Percentiles rank a stretch among this genome's conserved stretches.
Conservation (phyloP, 768 basidiomycete species). For the Psilocybe subaeruginosa region DNA sequence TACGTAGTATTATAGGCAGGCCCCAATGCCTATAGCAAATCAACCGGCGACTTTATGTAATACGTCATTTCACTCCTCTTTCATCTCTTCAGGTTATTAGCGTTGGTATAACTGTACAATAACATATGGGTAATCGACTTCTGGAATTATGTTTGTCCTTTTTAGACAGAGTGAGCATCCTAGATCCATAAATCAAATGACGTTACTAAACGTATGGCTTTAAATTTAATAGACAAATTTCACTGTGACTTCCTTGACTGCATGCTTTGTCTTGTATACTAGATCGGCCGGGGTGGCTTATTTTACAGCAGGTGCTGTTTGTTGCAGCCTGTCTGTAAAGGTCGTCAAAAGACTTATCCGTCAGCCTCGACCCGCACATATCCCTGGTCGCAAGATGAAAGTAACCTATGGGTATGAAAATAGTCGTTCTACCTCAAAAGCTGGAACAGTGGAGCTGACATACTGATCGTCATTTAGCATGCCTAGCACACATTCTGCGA, state of each 20-base stretch:
- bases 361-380: constrained; percentile 60
- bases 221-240: constrained; percentile 52
- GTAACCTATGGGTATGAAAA: constrained; percentile 63
- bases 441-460: neutral
- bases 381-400: constrained; percentile 43
- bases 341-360: constrained; percentile 59
- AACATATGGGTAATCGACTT: neutral
- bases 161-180: constrained; percentile 39
- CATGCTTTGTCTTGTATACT: constrained; percentile 55
- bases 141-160: constrained; percentile 30
- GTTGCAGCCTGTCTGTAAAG: constrained; percentile 63
- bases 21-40: too few species aligned
- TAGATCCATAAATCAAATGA: neutral
- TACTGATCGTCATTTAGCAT: constrained; percentile 49
- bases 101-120: too few species aligned
- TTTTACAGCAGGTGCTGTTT: constrained; percentile 58
- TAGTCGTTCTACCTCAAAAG: neutral
- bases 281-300: constrained; percentile 65
- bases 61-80: too few species aligned
- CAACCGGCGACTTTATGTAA: too few species aligned
- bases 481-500: constrained; percentile 83
- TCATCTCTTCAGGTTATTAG: too few species aligned
- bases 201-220: neutral
- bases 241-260: constrained; percentile 56
- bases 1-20: too few species aligned